These are phyloP conservation scores for Teratosphaeria pseudoeucalypti DNA, from an alignment of 2,329 filamentous ascomycete genomes.

Conservation along the genomic window DNA sequence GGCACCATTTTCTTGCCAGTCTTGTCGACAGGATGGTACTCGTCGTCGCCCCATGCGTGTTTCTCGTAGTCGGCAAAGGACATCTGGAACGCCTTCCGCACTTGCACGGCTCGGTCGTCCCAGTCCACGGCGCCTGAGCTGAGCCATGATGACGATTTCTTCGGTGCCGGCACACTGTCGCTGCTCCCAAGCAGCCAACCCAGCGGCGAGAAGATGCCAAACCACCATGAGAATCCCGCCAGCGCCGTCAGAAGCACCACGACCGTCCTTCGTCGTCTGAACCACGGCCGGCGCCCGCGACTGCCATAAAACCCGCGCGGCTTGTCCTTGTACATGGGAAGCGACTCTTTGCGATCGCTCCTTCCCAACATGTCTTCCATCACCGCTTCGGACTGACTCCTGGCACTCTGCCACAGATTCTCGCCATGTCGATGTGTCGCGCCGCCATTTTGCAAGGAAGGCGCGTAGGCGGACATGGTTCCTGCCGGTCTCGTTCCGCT, in stretches of 20 bases:
- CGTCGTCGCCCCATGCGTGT: slow-evolving; percentile 88
- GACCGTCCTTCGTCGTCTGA: slow-evolving; percentile 52
- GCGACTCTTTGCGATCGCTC: slow-evolving; percentile 40
- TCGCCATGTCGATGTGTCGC: slow-evolving; percentile 32
- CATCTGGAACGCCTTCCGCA: slow-evolving; percentile 79
- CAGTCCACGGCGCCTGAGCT: slow-evolving; percentile 49
- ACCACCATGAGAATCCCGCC: slow-evolving; percentile 53
- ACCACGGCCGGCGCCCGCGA: slow-evolving; percentile 47
- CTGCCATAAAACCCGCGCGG: slow-evolving; percentile 62
- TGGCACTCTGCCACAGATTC: slow-evolving; percentile 10
- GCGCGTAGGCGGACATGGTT: neutral
- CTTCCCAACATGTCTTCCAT: slow-evolving; percentile 17
- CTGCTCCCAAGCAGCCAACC: slow-evolving; percentile 11
- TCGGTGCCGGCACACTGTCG: neutral
- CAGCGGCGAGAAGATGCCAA: slow-evolving; percentile 47
- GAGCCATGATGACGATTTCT: slow-evolving; percentile 13
- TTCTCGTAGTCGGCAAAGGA: slow-evolving; percentile 91
- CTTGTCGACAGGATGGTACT: slow-evolving; percentile 76
- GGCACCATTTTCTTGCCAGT: slow-evolving; percentile 73
- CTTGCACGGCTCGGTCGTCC: slow-evolving; percentile 64
- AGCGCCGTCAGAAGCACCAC: slow-evolving; percentile 47
- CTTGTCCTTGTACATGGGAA: slow-evolving; percentile 99
- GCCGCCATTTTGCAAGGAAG: slow-evolving; percentile 6
- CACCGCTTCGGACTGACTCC: neutral
- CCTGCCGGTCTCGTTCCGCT: neutral